These are phyloP conservation scores for Cicer judaicum DNA, from an alignment of 306 rosid genomes.

Conservation along the genomic window DNA sequence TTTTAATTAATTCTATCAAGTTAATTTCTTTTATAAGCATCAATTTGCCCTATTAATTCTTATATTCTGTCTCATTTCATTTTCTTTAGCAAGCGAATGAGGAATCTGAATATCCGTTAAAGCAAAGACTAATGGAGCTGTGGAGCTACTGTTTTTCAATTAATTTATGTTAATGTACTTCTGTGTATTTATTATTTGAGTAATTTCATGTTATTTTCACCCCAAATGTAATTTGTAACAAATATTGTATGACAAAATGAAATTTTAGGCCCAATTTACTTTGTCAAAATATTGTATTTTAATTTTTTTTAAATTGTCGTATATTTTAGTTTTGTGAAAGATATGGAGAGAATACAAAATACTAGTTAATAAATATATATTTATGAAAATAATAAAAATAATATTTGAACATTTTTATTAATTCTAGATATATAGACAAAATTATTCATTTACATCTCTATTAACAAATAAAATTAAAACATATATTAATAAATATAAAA, in stretches of 20 bases:
- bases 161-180: conserved; percentile 22
- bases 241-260: conserved; percentile 25
- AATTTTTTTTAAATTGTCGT: too few relatives aligned
- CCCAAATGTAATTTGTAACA: conserved; percentile 36
- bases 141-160: conserved; percentile 32
- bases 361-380: too few relatives aligned
- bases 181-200: conserved; percentile 21
- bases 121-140: conserved; percentile 3
- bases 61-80: neutral
- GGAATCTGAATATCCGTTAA: conserved; percentile 63
- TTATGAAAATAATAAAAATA: too few relatives aligned
- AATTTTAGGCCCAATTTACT: neutral
- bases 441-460: too few relatives aligned
- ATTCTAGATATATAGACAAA: too few relatives aligned
- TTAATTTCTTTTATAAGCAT: conserved; percentile 27
- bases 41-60: neutral
- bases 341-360: too few relatives aligned
- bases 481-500: too few relatives aligned
- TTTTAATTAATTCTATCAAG: neutral
- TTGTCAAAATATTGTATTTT: too few relatives aligned
- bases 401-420: too few relatives aligned
- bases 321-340: too few relatives aligned
- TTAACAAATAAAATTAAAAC: too few relatives aligned
- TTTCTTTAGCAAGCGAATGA: conserved; percentile 57
- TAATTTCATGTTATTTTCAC: conserved; percentile 11